Evolutionary conservation across 495 filamentous ascomycete species (phyloP), one percentile per base, ranked within the genome.

Genomic region (Jackrogersella minutella): DNA sequence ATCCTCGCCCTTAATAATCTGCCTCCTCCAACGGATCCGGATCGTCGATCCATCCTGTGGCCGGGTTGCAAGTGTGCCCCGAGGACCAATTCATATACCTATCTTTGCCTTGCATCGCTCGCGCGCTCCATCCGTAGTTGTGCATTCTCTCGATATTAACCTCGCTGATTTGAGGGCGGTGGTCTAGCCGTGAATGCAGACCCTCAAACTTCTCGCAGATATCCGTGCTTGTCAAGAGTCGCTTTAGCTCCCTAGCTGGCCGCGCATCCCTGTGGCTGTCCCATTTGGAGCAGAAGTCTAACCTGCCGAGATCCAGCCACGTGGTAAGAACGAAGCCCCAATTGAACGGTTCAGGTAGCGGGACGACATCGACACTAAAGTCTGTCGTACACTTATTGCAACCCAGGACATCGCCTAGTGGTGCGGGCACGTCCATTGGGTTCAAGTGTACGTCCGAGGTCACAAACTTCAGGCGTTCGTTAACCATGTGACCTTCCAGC

Each of bases 321-420:
- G 61, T 51, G 1, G 62, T 66, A 9, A 70, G 33, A 16, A 70
- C 34, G 30, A 70, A 70, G 5, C 67, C 67, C 67, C 67, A 70
- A 33, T 13, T 5, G 51, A 70, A 70, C 9, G 67, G 67, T 14
- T 58, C 61, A 2, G 67, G 67, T 0, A 70, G 26, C 5, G 44
- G 26, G 5, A 43, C 22, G 14, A 66, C 62, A 39, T 70, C 67
- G 44, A 70, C 16, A 10, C 57, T 58, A n/a, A 33, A 70, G 28
- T 70, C 67, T 6, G 67, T 62, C 30, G 67, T 66, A 37, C 67
- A 70, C 14, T 44, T 58, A 1, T 9, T 9, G 16, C 67, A 70
- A 5, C 67, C 62, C 16, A 59, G 31, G 26, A 70, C 58, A n/a
- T 66, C 40, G n/a, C 67, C 67, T 9, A 70, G 30, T 1, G 54